These are phyloP conservation scores for Daldinia decipiens DNA, from an alignment of 495 filamentous ascomycete genomes.

Conservation along the genomic window DNA sequence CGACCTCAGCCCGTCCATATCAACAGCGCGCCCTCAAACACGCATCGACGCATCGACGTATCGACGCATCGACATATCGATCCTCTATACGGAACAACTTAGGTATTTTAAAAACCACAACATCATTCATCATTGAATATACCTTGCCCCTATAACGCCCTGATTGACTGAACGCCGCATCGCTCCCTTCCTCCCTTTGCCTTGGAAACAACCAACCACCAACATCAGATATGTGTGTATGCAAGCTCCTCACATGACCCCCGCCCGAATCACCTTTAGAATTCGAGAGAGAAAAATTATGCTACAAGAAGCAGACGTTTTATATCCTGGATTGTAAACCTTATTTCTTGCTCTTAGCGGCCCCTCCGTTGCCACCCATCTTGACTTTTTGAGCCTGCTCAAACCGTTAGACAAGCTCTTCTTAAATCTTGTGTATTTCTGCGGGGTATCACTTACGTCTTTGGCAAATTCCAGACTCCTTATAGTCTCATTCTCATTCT, in stretches of 20 bases:
- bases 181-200: background rate
- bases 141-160: slow-evolving; percentile 3
- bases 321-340: background rate
- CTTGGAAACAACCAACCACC: background rate
- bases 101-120: background rate
- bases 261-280: background rate
- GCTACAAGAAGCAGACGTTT: background rate
- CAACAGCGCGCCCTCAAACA: background rate
- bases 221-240: background rate
- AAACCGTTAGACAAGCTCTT: slow-evolving; percentile 22
- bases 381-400: slow-evolving; percentile 48
- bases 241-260: background rate
- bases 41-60: too few relatives aligned
- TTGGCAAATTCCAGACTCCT: slow-evolving; percentile 96
- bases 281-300: background rate
- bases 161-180: background rate
- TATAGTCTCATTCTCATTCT: slow-evolving; percentile 90
- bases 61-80: too few relatives aligned
- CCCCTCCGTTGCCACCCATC: slow-evolving; percentile 45
- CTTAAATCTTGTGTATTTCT: background rate
- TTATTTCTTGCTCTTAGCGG: slow-evolving; percentile 34
- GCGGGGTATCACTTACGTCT: slow-evolving; percentile 66
- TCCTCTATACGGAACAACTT: background rate
- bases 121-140: slow-evolving; percentile 5
- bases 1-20: background rate